Evolutionary conservation across 2,329 filamentous ascomycete genomes (phyloP).

Genomic region (Pyricularia sp.): DNA sequence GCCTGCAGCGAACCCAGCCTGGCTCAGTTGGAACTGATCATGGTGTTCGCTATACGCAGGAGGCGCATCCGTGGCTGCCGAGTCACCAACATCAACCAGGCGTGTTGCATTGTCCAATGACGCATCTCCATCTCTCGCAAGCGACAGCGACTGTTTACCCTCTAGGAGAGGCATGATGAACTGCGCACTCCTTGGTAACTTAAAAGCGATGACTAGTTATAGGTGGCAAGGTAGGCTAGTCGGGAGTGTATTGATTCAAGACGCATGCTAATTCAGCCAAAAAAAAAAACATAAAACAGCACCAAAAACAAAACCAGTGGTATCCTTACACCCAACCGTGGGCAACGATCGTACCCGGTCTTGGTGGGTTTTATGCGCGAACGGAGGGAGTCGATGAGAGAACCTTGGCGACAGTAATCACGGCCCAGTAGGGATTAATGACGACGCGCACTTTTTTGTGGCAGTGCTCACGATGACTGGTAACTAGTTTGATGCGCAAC

Average conservation of each 20-base stretch:
- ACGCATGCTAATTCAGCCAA: not conserved
- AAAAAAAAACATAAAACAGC: not conserved
- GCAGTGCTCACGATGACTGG: not conserved
- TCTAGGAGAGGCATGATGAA: not conserved
- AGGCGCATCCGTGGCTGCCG: constrained; percentile 31
- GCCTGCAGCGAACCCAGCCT: constrained; percentile 53
- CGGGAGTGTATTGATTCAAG: not conserved
- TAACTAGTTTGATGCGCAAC: not conserved
- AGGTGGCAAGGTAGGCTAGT: not conserved
- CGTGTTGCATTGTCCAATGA: not conserved
- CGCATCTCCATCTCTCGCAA: not conserved
- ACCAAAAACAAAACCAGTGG: not conserved
- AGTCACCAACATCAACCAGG: constrained; percentile 20
- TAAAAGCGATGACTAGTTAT: not conserved
- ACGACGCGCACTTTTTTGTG: not conserved
- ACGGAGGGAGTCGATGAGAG: not conserved
- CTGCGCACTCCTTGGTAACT: not conserved
- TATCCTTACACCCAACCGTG: not conserved
- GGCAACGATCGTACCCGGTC: not conserved
- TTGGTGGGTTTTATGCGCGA: not conserved
- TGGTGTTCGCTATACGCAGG: constrained; percentile 51
- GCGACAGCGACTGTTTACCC: not conserved
- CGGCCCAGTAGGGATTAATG: too few relatives aligned
- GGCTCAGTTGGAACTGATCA: constrained; percentile 48
- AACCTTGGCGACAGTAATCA: not conserved